A percentile compares a stretch with the other conserved stretches of the same genome.
Conservation (phyloP, 805 yeast species). For the Ogataea neopini region DNA sequence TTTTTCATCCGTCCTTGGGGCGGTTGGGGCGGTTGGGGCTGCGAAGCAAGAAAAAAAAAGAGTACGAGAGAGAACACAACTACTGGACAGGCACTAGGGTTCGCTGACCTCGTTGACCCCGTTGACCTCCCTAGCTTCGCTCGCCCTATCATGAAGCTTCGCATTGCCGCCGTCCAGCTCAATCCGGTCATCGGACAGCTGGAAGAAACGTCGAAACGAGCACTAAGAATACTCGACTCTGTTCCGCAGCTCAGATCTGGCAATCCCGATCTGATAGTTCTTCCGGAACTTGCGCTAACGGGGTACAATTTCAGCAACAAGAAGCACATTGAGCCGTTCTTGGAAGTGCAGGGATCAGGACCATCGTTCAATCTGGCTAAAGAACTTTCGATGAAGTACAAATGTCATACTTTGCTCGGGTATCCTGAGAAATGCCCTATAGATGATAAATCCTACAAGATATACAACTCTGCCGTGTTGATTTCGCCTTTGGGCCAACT, state of each 20-base stretch:
- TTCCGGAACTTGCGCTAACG: constrained; percentile 84
- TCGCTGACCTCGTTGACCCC: too few relatives aligned
- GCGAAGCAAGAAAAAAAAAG: too few relatives aligned
- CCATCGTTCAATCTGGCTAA: constrained; percentile 58
- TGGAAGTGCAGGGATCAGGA: constrained; percentile 45
- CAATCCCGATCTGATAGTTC: constrained; percentile 63
- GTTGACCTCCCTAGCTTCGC: too few relatives aligned
- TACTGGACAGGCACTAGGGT: too few relatives aligned
- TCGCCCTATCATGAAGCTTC: constrained; percentile 42
- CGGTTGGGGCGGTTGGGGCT: too few relatives aligned
- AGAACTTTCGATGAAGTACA: constrained; percentile 46
- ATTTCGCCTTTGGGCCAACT: constrained; percentile 58
- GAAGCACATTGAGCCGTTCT: constrained; percentile 53
- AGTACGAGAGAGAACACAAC: too few relatives aligned
- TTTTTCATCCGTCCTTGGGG: not conserved
- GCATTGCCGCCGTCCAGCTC: constrained; percentile 67
- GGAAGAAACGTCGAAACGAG: constrained; percentile 51
- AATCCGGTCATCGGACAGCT: constrained; percentile 65
- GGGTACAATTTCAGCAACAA: constrained; percentile 69
- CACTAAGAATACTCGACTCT: constrained; percentile 42
- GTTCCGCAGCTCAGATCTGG: constrained; percentile 21
- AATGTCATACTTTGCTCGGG: constrained; percentile 75
- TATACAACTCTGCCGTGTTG: constrained; percentile 74
- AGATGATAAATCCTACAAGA: constrained; percentile 20
- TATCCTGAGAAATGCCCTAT: constrained; percentile 65